Evolutionary conservation across 2,329 filamentous ascomycete species (phyloP), one percentile per base, ranked within the genome.

Genomic region (Pseudogymnoascus sp.): DNA sequence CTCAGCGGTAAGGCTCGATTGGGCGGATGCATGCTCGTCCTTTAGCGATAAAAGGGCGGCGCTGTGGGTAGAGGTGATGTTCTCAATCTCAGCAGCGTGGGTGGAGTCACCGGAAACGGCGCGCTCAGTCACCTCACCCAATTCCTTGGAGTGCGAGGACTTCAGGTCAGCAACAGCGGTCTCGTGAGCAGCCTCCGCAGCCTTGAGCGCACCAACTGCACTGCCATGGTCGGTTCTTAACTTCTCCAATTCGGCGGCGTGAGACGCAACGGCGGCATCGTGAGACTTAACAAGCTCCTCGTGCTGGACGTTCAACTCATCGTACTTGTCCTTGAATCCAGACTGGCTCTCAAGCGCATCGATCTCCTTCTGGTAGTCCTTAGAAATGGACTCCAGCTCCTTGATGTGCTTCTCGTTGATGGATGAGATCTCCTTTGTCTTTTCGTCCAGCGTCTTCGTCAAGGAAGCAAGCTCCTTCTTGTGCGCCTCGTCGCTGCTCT

Each of bases 301-400:
- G 70, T 86, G 80, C 70, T 85, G 79, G 4, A 71, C 71, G 69
- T 86, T 82, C 5, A 87, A 77, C 37, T 83, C 81, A 63, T 84
- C 79, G 64, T 82, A 86, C 71, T 85, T 83, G 65, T 81, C 80
- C 74, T 84, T 85, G 73, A 85, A 84, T 70, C 82, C 82, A 11
- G 84, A 83, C 64, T 87, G 83, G 21, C 83, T 84, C 62, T 81
- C 79, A 13, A 86, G 78, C 62, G 80, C 81, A 68, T 86, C 84
- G 60, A 87, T 86, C 70, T 87, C 84, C n/a, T 79, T 77, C 69
- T 86, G 81, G 65, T 85, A 85, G 66, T 86, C 84, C 64, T 81
- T 76, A 1, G 83, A 83, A 61, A 87, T 72, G 63, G 78, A 79
- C 70, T 81, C 77, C 66, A 87, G 76, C 68, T 84, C 81, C 66